phyloP scores from a whole-genome alignment of 2,329 filamentous ascomycete genomes.

The Pseudopithomyces maydicus region DNA sequence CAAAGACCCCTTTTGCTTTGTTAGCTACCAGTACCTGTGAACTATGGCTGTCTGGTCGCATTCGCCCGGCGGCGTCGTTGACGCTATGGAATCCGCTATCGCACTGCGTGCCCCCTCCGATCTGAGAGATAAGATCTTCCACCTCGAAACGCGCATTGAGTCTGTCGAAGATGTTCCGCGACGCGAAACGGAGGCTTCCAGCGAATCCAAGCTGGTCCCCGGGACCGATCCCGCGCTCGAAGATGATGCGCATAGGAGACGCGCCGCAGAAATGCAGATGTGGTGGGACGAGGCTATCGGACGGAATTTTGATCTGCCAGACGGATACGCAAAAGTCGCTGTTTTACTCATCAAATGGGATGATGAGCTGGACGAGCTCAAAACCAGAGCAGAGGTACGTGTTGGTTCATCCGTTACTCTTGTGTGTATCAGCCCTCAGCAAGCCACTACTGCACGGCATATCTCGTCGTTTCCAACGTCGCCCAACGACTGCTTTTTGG shows the following conservation, averaged over 20 bases:
- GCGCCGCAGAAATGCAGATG: slow-evolving; percentile 32
- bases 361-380: slow-evolving; percentile 40
- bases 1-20: slow-evolving; percentile 21
- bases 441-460: neutral
- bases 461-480: no score
- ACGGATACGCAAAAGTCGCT: slow-evolving; percentile 40
- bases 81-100: slow-evolving; percentile 22
- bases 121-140: slow-evolving; percentile 25
- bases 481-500: no score
- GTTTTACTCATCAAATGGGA: slow-evolving; percentile 46
- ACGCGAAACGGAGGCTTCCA: neutral
- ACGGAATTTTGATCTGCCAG: slow-evolving; percentile 34
- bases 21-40: slow-evolving; percentile 13
- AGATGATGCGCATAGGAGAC: slow-evolving; percentile 22
- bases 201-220: slow-evolving; percentile 6
- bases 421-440: neutral
- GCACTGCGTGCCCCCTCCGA: slow-evolving; percentile 18
- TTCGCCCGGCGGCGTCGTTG: slow-evolving; percentile 10
- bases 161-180: slow-evolving; percentile 22
- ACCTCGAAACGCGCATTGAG: slow-evolving; percentile 31
- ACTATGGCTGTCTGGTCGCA: slow-evolving; percentile 18
- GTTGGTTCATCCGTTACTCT: neutral
- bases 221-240: slow-evolving; percentile 9
- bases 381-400: slow-evolving; percentile 38
- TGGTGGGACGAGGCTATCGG: slow-evolving; percentile 40